Evolutionary conservation across 23 red algal species (phyloP).

Genomic region (Agarophyton chilense): DNA sequence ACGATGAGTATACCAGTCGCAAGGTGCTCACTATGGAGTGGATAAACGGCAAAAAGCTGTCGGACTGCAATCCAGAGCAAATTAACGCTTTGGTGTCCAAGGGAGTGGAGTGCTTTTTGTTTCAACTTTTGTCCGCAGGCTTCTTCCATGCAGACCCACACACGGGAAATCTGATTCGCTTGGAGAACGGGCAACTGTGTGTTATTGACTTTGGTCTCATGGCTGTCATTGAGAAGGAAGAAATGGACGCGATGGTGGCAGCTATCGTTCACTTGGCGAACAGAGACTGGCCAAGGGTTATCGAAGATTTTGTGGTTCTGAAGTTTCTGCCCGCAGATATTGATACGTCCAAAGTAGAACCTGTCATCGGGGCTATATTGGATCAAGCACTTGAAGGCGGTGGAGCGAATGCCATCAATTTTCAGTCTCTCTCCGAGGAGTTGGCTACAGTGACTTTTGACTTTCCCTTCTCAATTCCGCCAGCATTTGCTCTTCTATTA

Average conservation of each 20-base stretch:
- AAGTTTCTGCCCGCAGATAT: constrained; percentile 78
- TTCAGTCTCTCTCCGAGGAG: constrained; percentile 87
- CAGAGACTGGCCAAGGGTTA: constrained; percentile 84
- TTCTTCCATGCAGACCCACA: constrained; percentile 97
- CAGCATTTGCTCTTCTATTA: constrained; percentile 89
- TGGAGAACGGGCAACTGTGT: constrained; percentile 73
- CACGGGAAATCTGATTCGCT: constrained; percentile 81
- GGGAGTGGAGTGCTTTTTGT: constrained; percentile 94
- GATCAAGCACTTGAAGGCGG: constrained; percentile 98
- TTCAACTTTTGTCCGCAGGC: constrained; percentile 85
- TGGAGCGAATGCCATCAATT: constrained; percentile 93
- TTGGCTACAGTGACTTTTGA: constrained; percentile 90
- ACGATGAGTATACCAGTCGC: constrained; percentile 77
- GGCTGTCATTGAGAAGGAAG: constrained; percentile 74
- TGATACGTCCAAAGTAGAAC: constrained; percentile 70
- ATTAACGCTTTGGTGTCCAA: constrained; percentile 69
- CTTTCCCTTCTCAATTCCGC: constrained; percentile 94
- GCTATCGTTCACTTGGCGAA: constrained; percentile 97
- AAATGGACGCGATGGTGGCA: constrained; percentile 88
- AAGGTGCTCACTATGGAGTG: constrained; percentile 96
- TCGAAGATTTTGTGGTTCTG: constrained; percentile 94
- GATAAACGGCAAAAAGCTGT: constrained; percentile 86
- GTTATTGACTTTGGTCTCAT: constrained; percentile 98
- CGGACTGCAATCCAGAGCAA: constrained; percentile 72
- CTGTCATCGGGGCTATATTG: constrained; percentile 87